phyloP scores from a whole-genome alignment of 257 asterid species.

The Mitragyna speciosa region DNA sequence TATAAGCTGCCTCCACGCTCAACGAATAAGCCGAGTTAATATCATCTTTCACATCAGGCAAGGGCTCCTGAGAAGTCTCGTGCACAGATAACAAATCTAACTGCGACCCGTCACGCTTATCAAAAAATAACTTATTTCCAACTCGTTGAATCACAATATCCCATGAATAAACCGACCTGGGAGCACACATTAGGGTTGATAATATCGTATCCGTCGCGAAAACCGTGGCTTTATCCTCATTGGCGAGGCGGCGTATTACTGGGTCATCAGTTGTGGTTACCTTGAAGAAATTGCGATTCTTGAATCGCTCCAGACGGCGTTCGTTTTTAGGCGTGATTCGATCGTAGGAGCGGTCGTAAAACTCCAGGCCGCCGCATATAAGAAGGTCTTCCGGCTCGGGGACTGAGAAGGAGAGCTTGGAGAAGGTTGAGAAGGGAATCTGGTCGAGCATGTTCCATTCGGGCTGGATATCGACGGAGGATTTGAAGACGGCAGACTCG shows the following conservation, averaged over 20 bases:
- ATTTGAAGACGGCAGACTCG: slow-evolving; percentile 76
- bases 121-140: slow-evolving; percentile 88
- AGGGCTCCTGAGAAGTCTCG: slow-evolving; percentile 93
- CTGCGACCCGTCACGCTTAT: slow-evolving; percentile 93
- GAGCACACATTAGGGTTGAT: slow-evolving; percentile 86
- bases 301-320: slow-evolving; percentile 74
- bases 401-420: slow-evolving; percentile 71
- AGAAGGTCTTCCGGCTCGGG: slow-evolving; percentile 87
- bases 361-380: slow-evolving; percentile 84
- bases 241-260: slow-evolving; percentile 83
- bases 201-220: slow-evolving; percentile 84
- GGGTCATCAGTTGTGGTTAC: slow-evolving; percentile 98
- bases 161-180: slow-evolving; percentile 95
- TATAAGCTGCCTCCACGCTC: slow-evolving; percentile 91
- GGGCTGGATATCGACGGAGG: slow-evolving; percentile 94
- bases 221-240: slow-evolving; percentile 96
- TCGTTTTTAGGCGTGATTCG: slow-evolving; percentile 80
- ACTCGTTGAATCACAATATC: slow-evolving; percentile 93
- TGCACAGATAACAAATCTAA: slow-evolving; percentile 86
- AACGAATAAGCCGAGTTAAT: slow-evolving; percentile 80
- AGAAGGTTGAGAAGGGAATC: slow-evolving; percentile 92
- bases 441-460: slow-evolving; percentile 99
- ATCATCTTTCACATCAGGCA: slow-evolving; percentile 92
- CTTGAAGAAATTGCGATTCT: slow-evolving; percentile 84
- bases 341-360: slow-evolving; percentile 79